Percentiles rank a stretch among this genome's conserved stretches.
phyloP scores from a whole-genome alignment of 1,139 yeast species.

The Hemisphaericaspora subhashii region DNA sequence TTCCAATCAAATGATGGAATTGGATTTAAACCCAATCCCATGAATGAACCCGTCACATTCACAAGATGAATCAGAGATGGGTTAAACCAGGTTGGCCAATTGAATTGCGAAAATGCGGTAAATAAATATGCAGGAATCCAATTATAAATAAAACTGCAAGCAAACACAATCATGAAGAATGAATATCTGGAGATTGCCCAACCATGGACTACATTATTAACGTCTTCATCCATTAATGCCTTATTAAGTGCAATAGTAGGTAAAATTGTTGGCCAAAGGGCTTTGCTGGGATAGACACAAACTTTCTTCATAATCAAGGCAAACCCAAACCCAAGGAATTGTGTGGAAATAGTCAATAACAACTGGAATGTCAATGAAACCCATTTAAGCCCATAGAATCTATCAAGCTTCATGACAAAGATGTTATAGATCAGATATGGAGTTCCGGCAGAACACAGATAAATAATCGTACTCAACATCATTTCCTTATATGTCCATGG shows the following conservation, averaged over 20 bases:
- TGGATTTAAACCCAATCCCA: slow-evolving; percentile 47
- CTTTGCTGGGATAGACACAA: slow-evolving; percentile 44
- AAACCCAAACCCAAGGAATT: slow-evolving; percentile 48
- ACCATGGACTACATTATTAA: slow-evolving; percentile 31
- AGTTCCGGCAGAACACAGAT: slow-evolving; percentile 45
- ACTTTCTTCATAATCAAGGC: slow-evolving; percentile 46
- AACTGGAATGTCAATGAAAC: slow-evolving; percentile 41
- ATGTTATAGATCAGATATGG: slow-evolving; percentile 48
- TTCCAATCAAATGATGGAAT: slow-evolving; percentile 50
- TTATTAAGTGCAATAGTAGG: slow-evolving; percentile 47
- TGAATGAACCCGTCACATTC: slow-evolving; percentile 38
- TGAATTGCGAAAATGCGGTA: slow-evolving; percentile 42
- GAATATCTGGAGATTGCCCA: slow-evolving; percentile 43
- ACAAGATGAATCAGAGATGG: slow-evolving; percentile 42
- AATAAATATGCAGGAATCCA: slow-evolving; percentile 47
- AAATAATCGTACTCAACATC: slow-evolving; percentile 50
- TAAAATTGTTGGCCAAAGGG: slow-evolving; percentile 48
- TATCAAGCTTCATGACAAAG: slow-evolving; percentile 45
- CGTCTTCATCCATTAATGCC: slow-evolving; percentile 39
- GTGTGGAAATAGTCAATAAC: slow-evolving; percentile 40
- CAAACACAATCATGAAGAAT: slow-evolving; percentile 37
- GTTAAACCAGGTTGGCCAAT: slow-evolving; percentile 51
- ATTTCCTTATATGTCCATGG: slow-evolving; percentile 70
- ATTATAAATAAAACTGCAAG: slow-evolving; percentile 37
- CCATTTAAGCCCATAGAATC: slow-evolving; percentile 48